Conservation (phyloP, 2,329 filamentous ascomycete genomes). For the Fusarium drepaniforme region DNA sequence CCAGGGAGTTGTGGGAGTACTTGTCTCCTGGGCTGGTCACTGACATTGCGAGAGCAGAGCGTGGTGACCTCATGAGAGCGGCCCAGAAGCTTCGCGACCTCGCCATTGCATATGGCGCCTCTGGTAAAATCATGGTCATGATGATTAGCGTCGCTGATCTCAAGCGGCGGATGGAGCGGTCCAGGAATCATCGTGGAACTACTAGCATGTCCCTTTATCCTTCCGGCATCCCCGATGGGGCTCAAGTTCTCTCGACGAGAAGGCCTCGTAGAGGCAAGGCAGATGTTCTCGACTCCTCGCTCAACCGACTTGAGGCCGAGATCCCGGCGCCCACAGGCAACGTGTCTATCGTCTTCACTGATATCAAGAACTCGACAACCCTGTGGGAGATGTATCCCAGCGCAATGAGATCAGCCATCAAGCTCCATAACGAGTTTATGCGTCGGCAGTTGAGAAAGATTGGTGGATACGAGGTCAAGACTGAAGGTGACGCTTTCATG, state of each 20-base stretch:
- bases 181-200: slow-evolving; percentile 74
- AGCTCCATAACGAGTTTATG: slow-evolving; percentile 97
- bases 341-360: slow-evolving; percentile 94
- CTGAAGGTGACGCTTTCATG: slow-evolving; percentile 99
- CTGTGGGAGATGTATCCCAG: slow-evolving; percentile 96
- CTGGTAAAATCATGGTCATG: slow-evolving; percentile 98
- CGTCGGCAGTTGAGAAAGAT: slow-evolving; percentile 92
- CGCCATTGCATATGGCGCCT: slow-evolving; percentile 94
- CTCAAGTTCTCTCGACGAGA: slow-evolving; percentile 71
- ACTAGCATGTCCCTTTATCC: slow-evolving; percentile 89
- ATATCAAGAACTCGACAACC: slow-evolving; percentile 98
- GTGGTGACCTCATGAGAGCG: slow-evolving; percentile 91
- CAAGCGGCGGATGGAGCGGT: slow-evolving; percentile 83
- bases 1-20: slow-evolving; percentile 95
- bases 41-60: slow-evolving; percentile 89
- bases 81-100: slow-evolving; percentile 95
- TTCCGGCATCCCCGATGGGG: slow-evolving; percentile 78
- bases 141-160: slow-evolving; percentile 94
- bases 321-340: slow-evolving; percentile 93
- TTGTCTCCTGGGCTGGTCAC: slow-evolving; percentile 90
- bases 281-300: slow-evolving; percentile 83
- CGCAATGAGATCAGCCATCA: slow-evolving; percentile 97
- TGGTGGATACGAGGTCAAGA: slow-evolving; percentile 98
- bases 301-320: slow-evolving; percentile 88
- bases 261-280: slow-evolving; percentile 73